Conservation (phyloP, 176 grass and related monocot species). For the Rhynchospora pubera region DNA sequence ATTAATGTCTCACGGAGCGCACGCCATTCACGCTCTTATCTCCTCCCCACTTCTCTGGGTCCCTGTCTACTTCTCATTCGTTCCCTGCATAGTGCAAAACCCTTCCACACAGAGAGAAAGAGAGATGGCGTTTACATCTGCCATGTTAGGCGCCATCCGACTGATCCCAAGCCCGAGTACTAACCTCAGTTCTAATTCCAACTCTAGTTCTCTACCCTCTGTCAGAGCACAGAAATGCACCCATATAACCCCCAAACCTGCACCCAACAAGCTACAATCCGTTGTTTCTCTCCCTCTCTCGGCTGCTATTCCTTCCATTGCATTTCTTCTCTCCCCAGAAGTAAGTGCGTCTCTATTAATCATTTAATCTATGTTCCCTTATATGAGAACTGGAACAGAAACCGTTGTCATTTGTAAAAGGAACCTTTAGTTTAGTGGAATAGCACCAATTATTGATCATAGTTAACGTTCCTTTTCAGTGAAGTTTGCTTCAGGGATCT, state of each 20-base stretch:
- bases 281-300: conserved; percentile 4
- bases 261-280: neutral
- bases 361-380: neutral
- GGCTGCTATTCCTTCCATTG: conserved; percentile 5
- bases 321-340: conserved; percentile 2
- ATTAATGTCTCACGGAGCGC: neutral
- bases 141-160: conserved; percentile 13
- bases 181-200: neutral
- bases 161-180: neutral
- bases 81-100: no score
- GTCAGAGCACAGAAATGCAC: conserved; percentile 18
- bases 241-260: neutral
- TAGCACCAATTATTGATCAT: neutral
- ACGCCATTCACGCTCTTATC: neutral
- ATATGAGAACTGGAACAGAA: neutral
- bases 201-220: neutral
- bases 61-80: neutral
- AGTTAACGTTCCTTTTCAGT: neutral
- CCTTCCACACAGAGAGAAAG: neutral
- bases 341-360: neutral
- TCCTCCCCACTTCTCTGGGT: neutral
- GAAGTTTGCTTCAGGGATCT: neutral
- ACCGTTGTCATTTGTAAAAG: neutral
- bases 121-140: conserved; percentile 13
- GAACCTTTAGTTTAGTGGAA: neutral